A percentile compares a stretch with the other conserved stretches of the same genome.
Conservation (phyloP, 441 rosid species). For the Francoa sonchifolia region DNA sequence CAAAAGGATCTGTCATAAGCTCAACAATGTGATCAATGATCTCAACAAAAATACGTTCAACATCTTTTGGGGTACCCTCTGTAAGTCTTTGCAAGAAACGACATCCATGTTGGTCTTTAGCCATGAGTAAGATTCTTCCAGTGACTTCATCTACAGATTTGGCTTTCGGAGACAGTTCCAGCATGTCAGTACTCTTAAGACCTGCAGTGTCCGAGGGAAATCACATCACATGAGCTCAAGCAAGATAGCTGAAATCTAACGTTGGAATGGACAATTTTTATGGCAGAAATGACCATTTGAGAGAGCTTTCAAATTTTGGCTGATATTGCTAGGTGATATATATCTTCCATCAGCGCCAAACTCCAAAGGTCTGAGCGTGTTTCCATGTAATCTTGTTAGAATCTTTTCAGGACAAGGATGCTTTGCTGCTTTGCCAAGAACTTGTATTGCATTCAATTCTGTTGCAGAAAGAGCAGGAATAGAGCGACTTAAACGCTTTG, state of each 20-base stretch:
- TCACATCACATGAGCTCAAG: too few relatives aligned
- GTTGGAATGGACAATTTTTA: conserved; percentile 18
- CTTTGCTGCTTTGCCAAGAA: conserved; percentile 28
- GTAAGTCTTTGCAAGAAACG: conserved; percentile 64
- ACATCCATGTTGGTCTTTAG: conserved; percentile 77
- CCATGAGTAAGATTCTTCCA: conserved; percentile 54
- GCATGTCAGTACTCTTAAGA: conserved; percentile 23
- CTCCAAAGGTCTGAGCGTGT: conserved; percentile 36
- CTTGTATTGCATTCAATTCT: conserved; percentile 20
- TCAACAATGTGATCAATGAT: conserved; percentile 59
- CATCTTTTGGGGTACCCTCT: conserved; percentile 48
- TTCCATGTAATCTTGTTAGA: conserved; percentile 51
- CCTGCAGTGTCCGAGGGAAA: conserved; percentile 17
- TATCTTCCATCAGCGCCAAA: conserved; percentile 36
- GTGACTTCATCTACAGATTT: conserved; percentile 42
- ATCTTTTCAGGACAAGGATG: conserved; percentile 54
- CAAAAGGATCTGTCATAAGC: conserved; percentile 76
- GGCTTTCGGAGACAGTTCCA: conserved; percentile 38
- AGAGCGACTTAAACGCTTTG: conserved; percentile 24
- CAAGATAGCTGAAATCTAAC: conserved; percentile 24
- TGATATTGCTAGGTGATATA: conserved; percentile 23
- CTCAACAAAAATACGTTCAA: conserved; percentile 54
- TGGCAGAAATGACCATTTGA: conserved; percentile 25
- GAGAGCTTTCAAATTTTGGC: conserved; percentile 28
- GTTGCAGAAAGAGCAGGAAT: conserved; percentile 12